Evolutionary conservation across 2,329 filamentous ascomycete species (phyloP).

Genomic region (Scedosporium apiospermum): DNA sequence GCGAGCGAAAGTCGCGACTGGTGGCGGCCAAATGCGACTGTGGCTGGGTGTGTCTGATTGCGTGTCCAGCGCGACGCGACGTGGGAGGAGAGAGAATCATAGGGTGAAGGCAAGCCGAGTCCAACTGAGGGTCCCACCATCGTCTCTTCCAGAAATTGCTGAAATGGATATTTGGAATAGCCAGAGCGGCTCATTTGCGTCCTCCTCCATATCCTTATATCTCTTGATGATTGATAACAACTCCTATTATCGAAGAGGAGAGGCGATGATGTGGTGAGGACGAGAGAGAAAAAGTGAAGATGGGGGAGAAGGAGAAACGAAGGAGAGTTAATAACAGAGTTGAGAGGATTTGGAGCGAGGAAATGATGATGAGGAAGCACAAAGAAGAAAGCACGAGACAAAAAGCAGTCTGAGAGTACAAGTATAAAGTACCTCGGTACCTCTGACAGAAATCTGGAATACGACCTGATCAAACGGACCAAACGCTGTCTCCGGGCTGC

Average conservation of each 20-base stretch:
- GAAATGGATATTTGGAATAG: not conserved
- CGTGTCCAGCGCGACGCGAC: constrained; percentile 2
- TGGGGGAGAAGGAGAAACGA: not conserved
- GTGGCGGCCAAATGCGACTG: constrained; percentile 2
- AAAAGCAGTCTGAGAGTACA: not conserved
- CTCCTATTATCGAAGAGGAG: not conserved
- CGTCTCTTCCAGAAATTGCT: not conserved
- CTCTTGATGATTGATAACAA: not conserved
- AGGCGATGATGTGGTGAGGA: not conserved
- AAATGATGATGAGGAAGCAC: not conserved
- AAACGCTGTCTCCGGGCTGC: not conserved
- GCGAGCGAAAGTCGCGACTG: not conserved
- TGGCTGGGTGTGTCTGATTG: not conserved
- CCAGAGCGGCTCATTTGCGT: not conserved
- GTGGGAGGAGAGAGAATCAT: not conserved
- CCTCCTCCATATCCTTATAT: not conserved
- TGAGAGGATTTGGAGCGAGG: not conserved
- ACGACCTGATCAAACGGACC: constrained; percentile 5
- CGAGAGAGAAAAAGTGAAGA: not conserved
- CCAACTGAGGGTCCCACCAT: not conserved
- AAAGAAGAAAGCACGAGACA: constrained; percentile 4
- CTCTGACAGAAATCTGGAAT: not conserved
- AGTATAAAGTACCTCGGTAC: not conserved
- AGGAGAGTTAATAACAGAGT: not conserved
- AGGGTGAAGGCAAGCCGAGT: not conserved